Percentiles rank a stretch among this genome's conserved stretches.
phyloP scores from a whole-genome alignment of 345 rosid species.

The Lepidium aucheri region DNA sequence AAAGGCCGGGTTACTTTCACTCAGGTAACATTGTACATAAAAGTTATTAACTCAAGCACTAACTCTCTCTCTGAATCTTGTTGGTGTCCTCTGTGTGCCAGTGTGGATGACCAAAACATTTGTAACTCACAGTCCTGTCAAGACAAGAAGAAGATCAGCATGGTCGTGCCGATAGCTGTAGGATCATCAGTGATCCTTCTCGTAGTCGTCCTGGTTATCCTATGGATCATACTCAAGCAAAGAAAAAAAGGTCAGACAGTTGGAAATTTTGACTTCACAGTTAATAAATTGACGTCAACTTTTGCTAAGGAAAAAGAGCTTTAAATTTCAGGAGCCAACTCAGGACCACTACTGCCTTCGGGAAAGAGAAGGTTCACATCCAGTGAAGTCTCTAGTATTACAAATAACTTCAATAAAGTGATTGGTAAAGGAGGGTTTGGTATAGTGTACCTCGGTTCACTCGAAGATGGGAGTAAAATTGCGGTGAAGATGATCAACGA shows the following conservation, averaged over 20 bases:
- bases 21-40: constrained; percentile 25
- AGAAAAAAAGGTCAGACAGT: constrained; percentile 9
- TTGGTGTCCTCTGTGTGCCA: background rate
- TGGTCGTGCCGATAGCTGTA: constrained; percentile 25
- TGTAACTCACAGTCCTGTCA: constrained; percentile 29
- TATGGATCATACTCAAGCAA: constrained; percentile 18
- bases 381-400: constrained; percentile 24
- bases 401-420: constrained; percentile 26
- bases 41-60: background rate
- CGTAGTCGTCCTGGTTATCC: constrained; percentile 6
- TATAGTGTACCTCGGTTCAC: constrained; percentile 27
- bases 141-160: constrained; percentile 16
- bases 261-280: background rate
- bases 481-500: constrained; percentile 40
- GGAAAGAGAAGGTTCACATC: constrained; percentile 19
- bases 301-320: background rate
- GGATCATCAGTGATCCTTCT: background rate
- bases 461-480: constrained; percentile 29
- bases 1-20: constrained; percentile 15
- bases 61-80: background rate
- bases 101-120: constrained; percentile 29
- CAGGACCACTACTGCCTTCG: constrained; percentile 15
- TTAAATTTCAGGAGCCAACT: background rate
- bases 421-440: constrained; percentile 46
- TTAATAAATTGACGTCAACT: background rate